phyloP scores from a whole-genome alignment of 805 yeast species.

The Zygotorulaspora sp. region DNA sequence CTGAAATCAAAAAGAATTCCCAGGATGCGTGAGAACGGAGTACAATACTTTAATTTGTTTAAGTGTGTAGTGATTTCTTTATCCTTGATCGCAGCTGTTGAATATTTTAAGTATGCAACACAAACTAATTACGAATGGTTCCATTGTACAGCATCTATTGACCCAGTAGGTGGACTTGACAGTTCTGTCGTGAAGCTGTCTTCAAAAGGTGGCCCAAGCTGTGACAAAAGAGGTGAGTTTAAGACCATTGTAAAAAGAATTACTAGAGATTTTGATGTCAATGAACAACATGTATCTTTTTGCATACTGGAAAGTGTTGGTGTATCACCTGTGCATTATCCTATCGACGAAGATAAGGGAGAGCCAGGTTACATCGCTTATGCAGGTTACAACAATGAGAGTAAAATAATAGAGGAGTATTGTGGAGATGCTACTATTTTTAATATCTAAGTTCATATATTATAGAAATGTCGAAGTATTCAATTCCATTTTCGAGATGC shows the following conservation, averaged over 20 bases:
- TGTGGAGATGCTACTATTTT: constrained; percentile 29
- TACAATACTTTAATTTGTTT: constrained; percentile 24
- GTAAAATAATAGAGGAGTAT: constrained; percentile 18
- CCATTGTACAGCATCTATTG: constrained; percentile 39
- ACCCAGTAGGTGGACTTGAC: constrained; percentile 21
- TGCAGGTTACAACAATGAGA: constrained; percentile 30
- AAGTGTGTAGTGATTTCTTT: constrained; percentile 31
- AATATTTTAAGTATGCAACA: constrained; percentile 42
- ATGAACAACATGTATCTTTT: constrained; percentile 33
- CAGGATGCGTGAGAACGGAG: constrained; percentile 1
- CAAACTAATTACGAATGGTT: constrained; percentile 42
- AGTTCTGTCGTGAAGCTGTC: constrained; percentile 32
- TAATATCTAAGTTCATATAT: constrained; percentile 23
- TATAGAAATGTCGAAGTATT: neutral
- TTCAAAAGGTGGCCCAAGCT: constrained; percentile 42
- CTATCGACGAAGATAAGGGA: constrained; percentile 33
- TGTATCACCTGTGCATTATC: constrained; percentile 32
- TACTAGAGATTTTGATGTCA: constrained; percentile 39
- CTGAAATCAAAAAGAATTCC: no score
- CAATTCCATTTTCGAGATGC: neutral
- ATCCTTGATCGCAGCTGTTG: constrained; percentile 38
- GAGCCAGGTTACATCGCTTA: constrained; percentile 36
- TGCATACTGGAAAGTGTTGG: constrained; percentile 37
- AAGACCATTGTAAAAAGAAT: constrained; percentile 39
- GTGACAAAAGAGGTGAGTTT: constrained; percentile 43